These are phyloP conservation scores for Tilletia setariae DNA, from an alignment of 1,284 basidiomycete genomes.

Conservation along the genomic window DNA sequence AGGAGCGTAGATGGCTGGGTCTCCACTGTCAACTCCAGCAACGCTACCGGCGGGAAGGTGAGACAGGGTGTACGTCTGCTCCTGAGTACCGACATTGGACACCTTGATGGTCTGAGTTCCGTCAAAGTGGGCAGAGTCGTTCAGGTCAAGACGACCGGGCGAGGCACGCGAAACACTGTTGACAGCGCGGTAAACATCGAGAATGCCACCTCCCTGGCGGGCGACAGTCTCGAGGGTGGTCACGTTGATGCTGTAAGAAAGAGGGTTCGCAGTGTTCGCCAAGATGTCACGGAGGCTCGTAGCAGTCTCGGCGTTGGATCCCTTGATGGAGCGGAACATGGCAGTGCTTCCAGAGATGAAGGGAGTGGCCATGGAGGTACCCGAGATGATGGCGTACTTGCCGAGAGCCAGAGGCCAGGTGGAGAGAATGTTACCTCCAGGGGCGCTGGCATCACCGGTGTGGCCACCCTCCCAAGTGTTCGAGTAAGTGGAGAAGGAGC, in stretches of 20 bases:
- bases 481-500: constrained; percentile 63
- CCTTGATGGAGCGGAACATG: constrained; percentile 63
- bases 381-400: constrained; percentile 58
- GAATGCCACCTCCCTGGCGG: constrained; percentile 67
- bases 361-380: constrained; percentile 51
- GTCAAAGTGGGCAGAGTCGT: constrained; percentile 63
- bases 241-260: constrained; percentile 60
- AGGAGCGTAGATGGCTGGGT: constrained; percentile 38
- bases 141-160: constrained; percentile 65
- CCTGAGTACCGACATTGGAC: constrained; percentile 38
- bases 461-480: constrained; percentile 65
- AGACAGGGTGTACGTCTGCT: constrained; percentile 35
- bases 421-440: constrained; percentile 60
- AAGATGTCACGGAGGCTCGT: constrained; percentile 59
- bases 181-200: constrained; percentile 66
- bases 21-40: constrained; percentile 56
- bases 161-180: constrained; percentile 60
- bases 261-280: constrained; percentile 62
- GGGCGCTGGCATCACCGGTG: constrained; percentile 64
- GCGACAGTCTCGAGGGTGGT: constrained; percentile 64
- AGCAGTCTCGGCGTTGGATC: constrained; percentile 51
- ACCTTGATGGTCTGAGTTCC: constrained; percentile 36
- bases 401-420: constrained; percentile 46
- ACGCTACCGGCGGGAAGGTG: constrained; percentile 53
- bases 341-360: constrained; percentile 67